Evolutionary conservation across 345 rosid species (phyloP), one percentile per base, ranked within the genome.

Genomic region (Limnanthes douglasii): DNA sequence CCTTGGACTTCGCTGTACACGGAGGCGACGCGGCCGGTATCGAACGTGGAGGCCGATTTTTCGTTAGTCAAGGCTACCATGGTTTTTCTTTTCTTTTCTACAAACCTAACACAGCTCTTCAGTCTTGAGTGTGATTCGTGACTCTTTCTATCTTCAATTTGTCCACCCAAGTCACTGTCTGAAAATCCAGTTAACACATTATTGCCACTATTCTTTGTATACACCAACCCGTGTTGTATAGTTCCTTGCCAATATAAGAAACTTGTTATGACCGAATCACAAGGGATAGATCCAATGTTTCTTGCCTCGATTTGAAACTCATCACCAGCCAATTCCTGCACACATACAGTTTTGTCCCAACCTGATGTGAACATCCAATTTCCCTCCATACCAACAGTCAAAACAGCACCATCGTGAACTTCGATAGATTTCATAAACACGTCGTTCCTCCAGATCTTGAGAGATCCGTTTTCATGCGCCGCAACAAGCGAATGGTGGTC

Each of bases 1-100:
- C 59, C 48, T 47, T 92, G 99, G 4, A 92, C 81, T 24, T 80
- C 94, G 37, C 94, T 92, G 61, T 75, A 92, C 20, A 81, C 86
- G 0, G 93, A 67, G 11, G 85, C 63, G n/a, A n/a, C n/a, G 15
- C 94, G 82, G 8, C 86, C 84, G 12, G 51, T 43, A n/a, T n/a
- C n/a, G n/a, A n/a, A n/a, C n/a, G n/a, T n/a, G n/a, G n/a, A n/a
- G n/a, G n/a, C n/a, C n/a, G n/a, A n/a, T n/a, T n/a, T n/a, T n/a
- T n/a, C n/a, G n/a, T n/a, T n/a, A n/a, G n/a, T n/a, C n/a, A n/a
- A n/a, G n/a, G n/a, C n/a, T n/a, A n/a, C n/a, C n/a, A n/a, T n/a
- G n/a, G n/a, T n/a, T n/a, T n/a, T n/a, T n/a, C n/a, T n/a, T n/a
- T n/a, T n/a, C n/a, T n/a, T n/a, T n/a, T n/a, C n/a, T n/a, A n/a